Base-by-base conservation (phyloP, 306 rosid species). In the Fragaria vesca region DNA sequence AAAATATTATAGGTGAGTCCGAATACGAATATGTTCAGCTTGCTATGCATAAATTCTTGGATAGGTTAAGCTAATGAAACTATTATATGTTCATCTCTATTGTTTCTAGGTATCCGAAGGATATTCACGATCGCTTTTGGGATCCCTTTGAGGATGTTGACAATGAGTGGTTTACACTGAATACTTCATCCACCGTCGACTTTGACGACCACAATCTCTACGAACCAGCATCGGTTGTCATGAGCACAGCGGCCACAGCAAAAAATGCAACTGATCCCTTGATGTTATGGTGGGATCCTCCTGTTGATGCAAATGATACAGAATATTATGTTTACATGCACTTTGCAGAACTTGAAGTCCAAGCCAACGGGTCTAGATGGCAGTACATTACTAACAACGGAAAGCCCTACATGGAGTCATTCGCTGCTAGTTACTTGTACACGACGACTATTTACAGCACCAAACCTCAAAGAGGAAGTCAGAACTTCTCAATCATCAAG, bases 41-140 rank as follows among this genome's bases (percentile, higher is more conserved):
- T 21, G 12, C 10, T 7, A 2, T 55, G 13, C 12, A 7, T 7
- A 18, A n/a, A n/a, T 0, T 55, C 17, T 55, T 55, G 62, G 3
- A 18, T 28, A 17, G 61, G 1, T 55, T 20, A 21, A 21, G 66
- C 16, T 55, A 18, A 55, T 55, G 61, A 16, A 51, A 55, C 26
- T 28, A 55, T 20, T 58, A 3, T 1, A 58, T 58, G 66, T 26
- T 21, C 34, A 58, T 58, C 34, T 58, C 10, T 58, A 3, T 58
- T 3, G 6, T 40, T 40, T n/a, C 11, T n/a, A 89, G 90, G 86
- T 85, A 13, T 51, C 58, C 82, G 1, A 13, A 60, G 3, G 93
- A 89, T 50, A 15, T 3, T 28, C 85, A 30, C 71, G 93, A 89
- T 79, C 84, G 93, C 16, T 26, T 79, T 2, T 89, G 93, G 93